phyloP scores from a whole-genome alignment of 805 yeast genomes.

The Torulaspora indica region DNA sequence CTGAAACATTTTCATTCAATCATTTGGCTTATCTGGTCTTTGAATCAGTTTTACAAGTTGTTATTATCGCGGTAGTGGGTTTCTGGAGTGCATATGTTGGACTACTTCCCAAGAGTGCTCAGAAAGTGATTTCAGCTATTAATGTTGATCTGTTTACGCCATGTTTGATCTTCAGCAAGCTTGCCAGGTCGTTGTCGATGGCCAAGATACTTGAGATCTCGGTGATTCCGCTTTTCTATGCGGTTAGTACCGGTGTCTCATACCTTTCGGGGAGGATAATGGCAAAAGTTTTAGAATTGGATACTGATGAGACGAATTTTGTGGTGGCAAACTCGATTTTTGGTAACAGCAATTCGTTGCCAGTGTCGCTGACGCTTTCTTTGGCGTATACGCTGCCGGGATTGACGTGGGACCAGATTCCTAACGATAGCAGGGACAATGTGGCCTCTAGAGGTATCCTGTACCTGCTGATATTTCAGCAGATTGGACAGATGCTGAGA shows the following conservation, averaged over 20 bases:
- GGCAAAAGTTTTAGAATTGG: slow-evolving; percentile 51
- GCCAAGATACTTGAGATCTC: slow-evolving; percentile 74
- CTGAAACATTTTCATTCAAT: slow-evolving; percentile 29
- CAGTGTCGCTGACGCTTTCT: slow-evolving; percentile 84
- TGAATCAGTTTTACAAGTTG: slow-evolving; percentile 88
- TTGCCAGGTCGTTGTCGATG: slow-evolving; percentile 62
- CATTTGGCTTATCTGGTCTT: slow-evolving; percentile 61
- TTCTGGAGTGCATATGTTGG: slow-evolving; percentile 76
- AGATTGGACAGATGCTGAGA: slow-evolving; percentile 73
- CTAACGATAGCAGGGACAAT: slow-evolving; percentile 59
- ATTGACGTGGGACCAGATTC: slow-evolving; percentile 68
- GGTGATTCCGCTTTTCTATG: slow-evolving; percentile 79
- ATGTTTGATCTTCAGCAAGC: slow-evolving; percentile 83
- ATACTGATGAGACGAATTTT: slow-evolving; percentile 75
- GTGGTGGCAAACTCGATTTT: slow-evolving; percentile 97
- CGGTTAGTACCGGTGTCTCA: slow-evolving; percentile 76
- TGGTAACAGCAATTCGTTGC: slow-evolving; percentile 92
- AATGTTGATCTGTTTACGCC: slow-evolving; percentile 95
- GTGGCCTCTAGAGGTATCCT: slow-evolving; percentile 75
- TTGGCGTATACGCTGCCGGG: slow-evolving; percentile 71
- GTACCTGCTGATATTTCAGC: slow-evolving; percentile 71
- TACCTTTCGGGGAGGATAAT: slow-evolving; percentile 55
- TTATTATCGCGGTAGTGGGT: slow-evolving; percentile 80
- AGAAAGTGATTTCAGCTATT: slow-evolving; percentile 66
- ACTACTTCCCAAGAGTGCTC: slow-evolving; percentile 64